Evolutionary conservation across 2,329 filamentous ascomycete genomes (phyloP), one percentile per base, ranked within the genome.

Genomic region (Grosmannia huntii): DNA sequence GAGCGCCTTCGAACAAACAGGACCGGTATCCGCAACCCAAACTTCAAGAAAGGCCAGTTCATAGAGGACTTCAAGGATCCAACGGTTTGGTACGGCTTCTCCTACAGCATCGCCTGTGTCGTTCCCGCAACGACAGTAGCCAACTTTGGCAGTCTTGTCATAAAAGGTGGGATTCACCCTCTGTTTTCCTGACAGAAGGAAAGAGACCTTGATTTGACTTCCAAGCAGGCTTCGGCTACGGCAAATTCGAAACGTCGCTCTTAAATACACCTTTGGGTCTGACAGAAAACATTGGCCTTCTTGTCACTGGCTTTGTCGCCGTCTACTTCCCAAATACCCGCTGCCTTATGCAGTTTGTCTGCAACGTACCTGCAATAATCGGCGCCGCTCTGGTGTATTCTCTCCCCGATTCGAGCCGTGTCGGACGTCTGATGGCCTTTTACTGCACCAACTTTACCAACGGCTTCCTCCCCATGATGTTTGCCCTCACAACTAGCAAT

Each of bases 261-360:
- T 80, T 83, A 67, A 82, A 83, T 61, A 82, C 83, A 59, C 80
- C 80, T 0, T 83, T 83, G 52, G 82, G 82, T 2, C 74, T 74
- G 0, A 79, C 84, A 0, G 82, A 86, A 62, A 73, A 85, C 16
- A 70, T 85, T 16, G 75, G 81, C 0, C 85, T 80, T 0, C 71
- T 86, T 33, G 79, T 78, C 72, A 76, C 66, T 0, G 76, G 71
- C 11, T 75, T 72, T 69, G 58, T 75, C 0, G n/a, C 56, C 16
- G 74, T 73, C 0, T 65, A 65, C n/a, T 68, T 70, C 55, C 68
- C 71, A 23, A 68, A 71, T 14, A 78, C 76, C 59, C 75, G 74
- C 0, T 63, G 75, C 6, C 71, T 75, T 1, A 75, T 77, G 56
- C 67, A 56, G 48, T 44, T 61, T 36, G 55, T 56, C 12, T 57